Evolutionary conservation across 2,329 filamentous ascomycete genomes (phyloP).

Genomic region (Nigrospora sphaerica): DNA sequence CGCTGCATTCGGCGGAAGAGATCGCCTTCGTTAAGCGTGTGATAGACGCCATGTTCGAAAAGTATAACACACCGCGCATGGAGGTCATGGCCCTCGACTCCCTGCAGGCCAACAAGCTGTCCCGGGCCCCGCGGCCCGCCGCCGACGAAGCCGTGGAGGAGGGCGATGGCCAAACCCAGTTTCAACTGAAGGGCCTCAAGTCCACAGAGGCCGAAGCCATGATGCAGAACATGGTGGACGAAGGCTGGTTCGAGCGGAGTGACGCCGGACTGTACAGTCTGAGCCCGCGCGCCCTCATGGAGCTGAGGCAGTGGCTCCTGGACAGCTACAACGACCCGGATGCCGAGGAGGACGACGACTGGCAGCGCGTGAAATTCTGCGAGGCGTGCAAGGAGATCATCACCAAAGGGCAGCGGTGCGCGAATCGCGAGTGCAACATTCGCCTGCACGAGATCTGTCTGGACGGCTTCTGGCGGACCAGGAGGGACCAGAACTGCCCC

Average conservation of each 20-base stretch:
- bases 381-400: conserved; percentile 85
- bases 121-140: conserved; percentile 35
- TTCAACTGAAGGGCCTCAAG: conserved; percentile 51
- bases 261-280: conserved; percentile 65
- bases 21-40: conserved; percentile 83
- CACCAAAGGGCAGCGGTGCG: conserved; percentile 75
- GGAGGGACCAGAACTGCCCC: conserved; percentile 57
- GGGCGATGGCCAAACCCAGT: conserved; percentile 23
- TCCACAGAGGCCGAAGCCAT: conserved; percentile 71
- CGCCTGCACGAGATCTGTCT: conserved; percentile 74
- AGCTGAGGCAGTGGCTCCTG: conserved; percentile 77
- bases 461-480: conserved; percentile 64
- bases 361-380: conserved; percentile 78
- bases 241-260: conserved; percentile 82
- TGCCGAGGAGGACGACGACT: conserved; percentile 47
- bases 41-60: conserved; percentile 87
- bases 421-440: conserved; percentile 57
- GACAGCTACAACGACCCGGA: conserved; percentile 80
- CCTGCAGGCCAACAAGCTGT: conserved; percentile 70
- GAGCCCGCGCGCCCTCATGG: conserved; percentile 72
- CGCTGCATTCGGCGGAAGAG: conserved; percentile 72
- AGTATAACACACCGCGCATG: conserved; percentile 69
- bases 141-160: conserved; percentile 16
- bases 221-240: conserved; percentile 61
- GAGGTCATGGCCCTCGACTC: conserved; percentile 78